These are phyloP conservation scores for Ustilago tritici DNA, from an alignment of 1,284 basidiomycete genomes.

Conservation along the genomic window DNA sequence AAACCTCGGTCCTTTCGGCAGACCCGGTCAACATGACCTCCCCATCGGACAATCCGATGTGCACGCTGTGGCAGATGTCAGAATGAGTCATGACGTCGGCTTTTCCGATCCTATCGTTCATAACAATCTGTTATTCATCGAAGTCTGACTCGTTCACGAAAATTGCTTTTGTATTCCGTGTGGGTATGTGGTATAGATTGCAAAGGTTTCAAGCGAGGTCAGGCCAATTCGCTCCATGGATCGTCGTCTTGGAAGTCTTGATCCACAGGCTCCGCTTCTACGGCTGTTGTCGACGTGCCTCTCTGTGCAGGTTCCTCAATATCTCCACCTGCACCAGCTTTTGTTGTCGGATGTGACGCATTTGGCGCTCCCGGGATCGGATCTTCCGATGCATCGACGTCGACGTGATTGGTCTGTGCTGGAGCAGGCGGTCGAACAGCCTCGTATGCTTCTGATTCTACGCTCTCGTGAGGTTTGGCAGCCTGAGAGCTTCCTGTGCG, in stretches of 20 bases:
- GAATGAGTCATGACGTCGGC: background rate
- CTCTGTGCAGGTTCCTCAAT: background rate
- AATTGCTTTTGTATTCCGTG: background rate
- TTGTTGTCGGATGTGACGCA: background rate
- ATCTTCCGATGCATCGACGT: background rate
- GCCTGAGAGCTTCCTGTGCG: background rate
- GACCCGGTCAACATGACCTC: background rate
- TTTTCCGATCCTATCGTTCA: background rate
- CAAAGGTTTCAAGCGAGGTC: background rate
- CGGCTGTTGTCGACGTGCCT: background rate
- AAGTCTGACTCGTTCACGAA: background rate
- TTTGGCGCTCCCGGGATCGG: background rate
- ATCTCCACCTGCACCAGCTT: background rate
- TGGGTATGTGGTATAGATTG: background rate
- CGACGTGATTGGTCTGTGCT: background rate
- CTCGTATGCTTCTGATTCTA: background rate
- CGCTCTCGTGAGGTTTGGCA: background rate
- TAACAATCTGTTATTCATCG: background rate
- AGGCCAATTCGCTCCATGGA: constrained; percentile 40
- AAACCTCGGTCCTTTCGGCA: background rate
- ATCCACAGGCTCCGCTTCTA: background rate
- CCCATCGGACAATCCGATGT: background rate
- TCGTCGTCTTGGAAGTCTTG: constrained; percentile 40
- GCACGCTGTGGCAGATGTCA: background rate
- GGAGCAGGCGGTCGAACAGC: background rate